phyloP scores from a whole-genome alignment of 768 basidiomycete genomes.

The Lyophyllum shimeji region DNA sequence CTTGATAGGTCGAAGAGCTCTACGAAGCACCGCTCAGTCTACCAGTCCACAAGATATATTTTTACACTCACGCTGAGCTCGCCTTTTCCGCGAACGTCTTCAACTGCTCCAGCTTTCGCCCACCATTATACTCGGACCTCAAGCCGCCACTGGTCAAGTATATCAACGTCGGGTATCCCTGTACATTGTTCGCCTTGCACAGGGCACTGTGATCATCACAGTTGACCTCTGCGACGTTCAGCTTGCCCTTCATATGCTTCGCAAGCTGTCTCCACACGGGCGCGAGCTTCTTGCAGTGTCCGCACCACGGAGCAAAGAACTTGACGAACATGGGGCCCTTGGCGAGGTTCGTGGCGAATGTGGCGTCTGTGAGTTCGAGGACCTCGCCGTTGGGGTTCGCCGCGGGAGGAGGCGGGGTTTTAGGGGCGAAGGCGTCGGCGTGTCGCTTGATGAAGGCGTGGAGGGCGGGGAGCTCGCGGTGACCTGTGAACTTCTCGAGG shows the following conservation, averaged over 20 bases:
- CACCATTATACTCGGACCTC: constrained; percentile 74
- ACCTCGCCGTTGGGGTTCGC: constrained; percentile 41
- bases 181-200: constrained; percentile 65
- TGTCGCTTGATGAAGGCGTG: constrained; percentile 54
- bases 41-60: not conserved
- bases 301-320: constrained; percentile 96
- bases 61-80: constrained; percentile 58
- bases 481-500: constrained; percentile 53
- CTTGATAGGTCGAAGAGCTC: constrained; percentile 31
- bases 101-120: constrained; percentile 70
- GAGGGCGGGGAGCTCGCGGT: constrained; percentile 54
- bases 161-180: constrained; percentile 82
- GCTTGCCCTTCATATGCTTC: constrained; percentile 59
- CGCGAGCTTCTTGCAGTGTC: constrained; percentile 94
- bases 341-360: constrained; percentile 38
- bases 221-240: constrained; percentile 84
- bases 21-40: constrained; percentile 7
- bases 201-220: constrained; percentile 75
- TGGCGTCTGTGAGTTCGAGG: constrained; percentile 29
- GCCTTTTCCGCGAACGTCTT: constrained; percentile 76
- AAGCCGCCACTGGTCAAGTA: constrained; percentile 60
- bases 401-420: constrained; percentile 11
- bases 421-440: constrained; percentile 16
- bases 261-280: constrained; percentile 82
- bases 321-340: constrained; percentile 50